These are phyloP conservation scores for Talaromyces liani DNA, from an alignment of 495 filamentous ascomycete genomes.

Conservation along the genomic window DNA sequence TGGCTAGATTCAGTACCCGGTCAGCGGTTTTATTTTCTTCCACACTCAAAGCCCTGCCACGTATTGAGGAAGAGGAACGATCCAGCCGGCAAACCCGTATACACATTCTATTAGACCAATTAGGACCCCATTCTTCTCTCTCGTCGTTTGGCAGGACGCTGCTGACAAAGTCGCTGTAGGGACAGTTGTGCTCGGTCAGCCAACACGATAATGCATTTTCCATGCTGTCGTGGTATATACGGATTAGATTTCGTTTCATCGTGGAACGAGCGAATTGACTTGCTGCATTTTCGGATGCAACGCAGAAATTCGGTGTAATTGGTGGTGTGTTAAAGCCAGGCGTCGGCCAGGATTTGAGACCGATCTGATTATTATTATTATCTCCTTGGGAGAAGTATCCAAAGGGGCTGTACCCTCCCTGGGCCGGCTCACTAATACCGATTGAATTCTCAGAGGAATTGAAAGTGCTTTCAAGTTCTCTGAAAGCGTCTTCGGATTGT, in stretches of 20 bases:
- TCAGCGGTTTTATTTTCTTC: constrained; percentile 28
- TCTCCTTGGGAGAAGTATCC: background rate
- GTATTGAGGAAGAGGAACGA: constrained; percentile 19
- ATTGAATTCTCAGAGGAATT: background rate
- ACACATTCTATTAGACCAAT: constrained; percentile 39
- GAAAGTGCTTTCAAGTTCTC: background rate
- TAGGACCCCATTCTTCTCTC: constrained; percentile 28
- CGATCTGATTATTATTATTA: background rate
- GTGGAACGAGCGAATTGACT: constrained; percentile 16
- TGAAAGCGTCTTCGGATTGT: background rate
- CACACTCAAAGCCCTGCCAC: constrained; percentile 23
- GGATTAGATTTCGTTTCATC: constrained; percentile 20
- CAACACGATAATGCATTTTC: constrained; percentile 42
- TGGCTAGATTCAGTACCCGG: constrained; percentile 29
- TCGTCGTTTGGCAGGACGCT: constrained; percentile 7
- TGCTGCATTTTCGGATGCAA: constrained; percentile 14
- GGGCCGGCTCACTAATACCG: background rate
- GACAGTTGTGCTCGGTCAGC: constrained; percentile 40
- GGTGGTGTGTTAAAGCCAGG: background rate
- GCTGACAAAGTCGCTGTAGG: constrained; percentile 22
- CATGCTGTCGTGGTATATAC: constrained; percentile 41
- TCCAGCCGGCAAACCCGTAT: constrained; percentile 35
- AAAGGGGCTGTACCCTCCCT: background rate
- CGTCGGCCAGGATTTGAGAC: background rate
- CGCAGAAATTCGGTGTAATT: constrained; percentile 8